phyloP scores from a whole-genome alignment of 345 rosid genomes.

The Lepidium sativum region DNA sequence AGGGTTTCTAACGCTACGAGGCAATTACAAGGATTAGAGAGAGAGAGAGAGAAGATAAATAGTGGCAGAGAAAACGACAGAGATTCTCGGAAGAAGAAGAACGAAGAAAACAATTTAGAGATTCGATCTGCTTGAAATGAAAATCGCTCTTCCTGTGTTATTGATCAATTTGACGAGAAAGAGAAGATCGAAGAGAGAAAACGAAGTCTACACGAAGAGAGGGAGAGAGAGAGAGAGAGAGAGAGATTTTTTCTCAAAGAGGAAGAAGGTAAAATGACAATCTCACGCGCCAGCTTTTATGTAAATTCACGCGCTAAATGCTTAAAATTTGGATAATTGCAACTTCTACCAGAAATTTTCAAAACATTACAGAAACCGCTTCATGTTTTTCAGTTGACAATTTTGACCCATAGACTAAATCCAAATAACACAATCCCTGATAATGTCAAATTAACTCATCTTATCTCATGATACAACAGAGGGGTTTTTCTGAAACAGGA shows the following conservation, averaged over 20 bases:
- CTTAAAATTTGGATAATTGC: background rate
- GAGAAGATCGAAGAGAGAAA: constrained; percentile 22
- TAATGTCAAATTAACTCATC: background rate
- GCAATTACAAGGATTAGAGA: constrained; percentile 28
- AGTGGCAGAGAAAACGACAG: background rate
- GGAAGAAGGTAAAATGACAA: background rate
- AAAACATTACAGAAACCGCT: background rate
- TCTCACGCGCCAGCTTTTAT: background rate
- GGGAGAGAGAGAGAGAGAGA: no score
- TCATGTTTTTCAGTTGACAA: background rate
- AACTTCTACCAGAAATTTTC: background rate
- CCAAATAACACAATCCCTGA: background rate
- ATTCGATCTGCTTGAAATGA: constrained; percentile 20
- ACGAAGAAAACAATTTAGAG: constrained; percentile 10
- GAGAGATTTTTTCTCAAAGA: constrained; percentile 6
- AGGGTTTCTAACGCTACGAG: constrained; percentile 27
- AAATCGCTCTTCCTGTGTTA: background rate
- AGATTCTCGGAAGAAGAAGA: background rate
- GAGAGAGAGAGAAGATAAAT: constrained; percentile 1
- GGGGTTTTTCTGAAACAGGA: background rate
- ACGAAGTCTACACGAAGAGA: constrained; percentile 10
- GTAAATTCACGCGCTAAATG: background rate
- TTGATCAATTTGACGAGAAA: constrained; percentile 27
- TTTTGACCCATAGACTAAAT: background rate
- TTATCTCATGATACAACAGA: background rate